phyloP scores from a whole-genome alignment of 352 stramenopile genomes.

The Phytopythium mirpurense region DNA sequence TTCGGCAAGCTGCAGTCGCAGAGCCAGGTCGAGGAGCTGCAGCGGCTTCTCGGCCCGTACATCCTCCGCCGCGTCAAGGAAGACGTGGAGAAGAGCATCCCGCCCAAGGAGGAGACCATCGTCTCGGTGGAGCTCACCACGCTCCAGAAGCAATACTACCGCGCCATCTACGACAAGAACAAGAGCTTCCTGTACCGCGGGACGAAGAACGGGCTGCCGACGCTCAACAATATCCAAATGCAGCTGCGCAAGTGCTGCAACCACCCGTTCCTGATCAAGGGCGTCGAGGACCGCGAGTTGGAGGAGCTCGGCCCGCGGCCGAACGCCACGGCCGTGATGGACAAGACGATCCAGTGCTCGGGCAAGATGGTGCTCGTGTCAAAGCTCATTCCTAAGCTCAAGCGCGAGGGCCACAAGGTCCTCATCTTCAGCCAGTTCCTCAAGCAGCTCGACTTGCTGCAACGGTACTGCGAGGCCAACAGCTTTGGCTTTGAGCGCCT shows the following conservation, averaged over 20 bases:
- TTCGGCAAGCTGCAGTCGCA: conserved; percentile 93
- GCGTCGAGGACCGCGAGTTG: conserved; percentile 79
- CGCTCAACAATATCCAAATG: conserved; percentile 91
- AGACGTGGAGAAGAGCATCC: conserved; percentile 85
- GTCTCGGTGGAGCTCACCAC: conserved; percentile 90
- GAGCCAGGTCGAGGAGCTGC: conserved; percentile 92
- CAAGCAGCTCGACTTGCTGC: conserved; percentile 87
- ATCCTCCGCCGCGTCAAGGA: conserved; percentile 92
- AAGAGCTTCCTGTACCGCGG: conserved; percentile 87
- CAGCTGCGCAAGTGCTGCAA: conserved; percentile 95
- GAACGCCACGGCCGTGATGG: conserved; percentile 53
- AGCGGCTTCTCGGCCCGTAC: conserved; percentile 92
- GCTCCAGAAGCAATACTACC: conserved; percentile 90
- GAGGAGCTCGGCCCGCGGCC: conserved; percentile 44
- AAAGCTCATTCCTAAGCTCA: conserved; percentile 96
- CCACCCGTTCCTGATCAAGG: conserved; percentile 91
- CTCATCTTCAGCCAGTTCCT: conserved; percentile 99
- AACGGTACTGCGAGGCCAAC: conserved; percentile 91
- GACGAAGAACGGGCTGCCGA: conserved; percentile 62
- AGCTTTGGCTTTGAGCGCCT: conserved; percentile 87
- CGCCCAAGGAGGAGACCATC: conserved; percentile 89
- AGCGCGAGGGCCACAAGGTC: conserved; percentile 94
- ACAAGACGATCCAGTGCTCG: conserved; percentile 91
- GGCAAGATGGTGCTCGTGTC: conserved; percentile 99
- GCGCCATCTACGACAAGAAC: conserved; percentile 92